Evolutionary conservation across 352 stramenopile genomes (phyloP), one percentile per base, ranked within the genome.

Genomic region (Globisporangium emineosum): DNA sequence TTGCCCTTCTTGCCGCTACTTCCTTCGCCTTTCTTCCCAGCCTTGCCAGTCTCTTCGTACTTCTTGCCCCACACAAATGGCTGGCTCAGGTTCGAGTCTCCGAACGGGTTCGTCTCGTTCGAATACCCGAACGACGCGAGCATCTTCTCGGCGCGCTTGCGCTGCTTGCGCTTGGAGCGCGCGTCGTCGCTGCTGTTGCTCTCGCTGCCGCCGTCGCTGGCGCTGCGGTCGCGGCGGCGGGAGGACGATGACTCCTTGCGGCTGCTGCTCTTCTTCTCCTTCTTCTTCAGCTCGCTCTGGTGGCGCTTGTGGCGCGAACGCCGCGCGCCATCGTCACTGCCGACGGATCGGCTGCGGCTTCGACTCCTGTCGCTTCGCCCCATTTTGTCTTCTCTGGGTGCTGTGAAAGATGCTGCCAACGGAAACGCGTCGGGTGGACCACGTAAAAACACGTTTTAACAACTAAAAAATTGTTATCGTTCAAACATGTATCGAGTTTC

Each of bases 101-200:
- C 94, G 62, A 99, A 99, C 51, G 97, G 97, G 76, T 99, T 99
- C 47, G 97, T 90, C 21, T 99, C 97, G 73, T 98, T 97, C n/a
- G 96, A 98, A 77, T 99, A 99, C 40, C 97, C 96, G 69, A 99
- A 84, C 32, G 73, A 75, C 43, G 83, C 75, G 29, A 94, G 75
- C 67, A 96, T 72, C 58, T 94, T 94, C 47, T 83, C 74, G 5
- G 85, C 77, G 51, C 88, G 82, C 68, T 90, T 90, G 60, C 76
- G 78, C 66, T 83, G 75, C 52, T 81, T 86, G 50, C 81, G 83
- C 70, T 77, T 71, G 8, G 45, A 49, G 35, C 83, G 87, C 37
- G 83, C 78, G 0, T 78, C 60, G 0, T 76, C 75, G 37, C 53
- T 59, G 37, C 42, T 47, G 35, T 64, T 45, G n/a, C 43, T 50